These are phyloP conservation scores for Phaeomoniella chlamydospora DNA, from an alignment of 2,329 filamentous ascomycete species.

Conservation along the genomic window DNA sequence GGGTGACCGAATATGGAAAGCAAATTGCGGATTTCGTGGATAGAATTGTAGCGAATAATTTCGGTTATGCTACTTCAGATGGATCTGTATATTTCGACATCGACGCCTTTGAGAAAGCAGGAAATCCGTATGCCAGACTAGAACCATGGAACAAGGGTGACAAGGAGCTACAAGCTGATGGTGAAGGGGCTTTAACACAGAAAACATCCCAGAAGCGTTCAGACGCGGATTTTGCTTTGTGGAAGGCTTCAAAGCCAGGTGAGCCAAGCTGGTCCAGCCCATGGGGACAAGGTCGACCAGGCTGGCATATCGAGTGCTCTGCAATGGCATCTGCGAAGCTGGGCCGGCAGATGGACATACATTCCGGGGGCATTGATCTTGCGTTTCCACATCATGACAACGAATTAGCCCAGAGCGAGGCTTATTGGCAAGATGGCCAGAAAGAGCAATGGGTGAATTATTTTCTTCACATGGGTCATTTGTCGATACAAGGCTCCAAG, in stretches of 20 bases:
- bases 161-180: conserved; percentile 70
- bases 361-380: conserved; percentile 83
- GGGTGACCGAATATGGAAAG: conserved; percentile 84
- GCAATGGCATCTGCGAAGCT: conserved; percentile 89
- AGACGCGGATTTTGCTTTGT: conserved; percentile 76
- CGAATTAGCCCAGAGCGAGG: conserved; percentile 78
- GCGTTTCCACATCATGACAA: conserved; percentile 89
- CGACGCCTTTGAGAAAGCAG: conserved; percentile 64
- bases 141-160: conserved; percentile 77
- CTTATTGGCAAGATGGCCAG: conserved; percentile 48
- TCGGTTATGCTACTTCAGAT: conserved; percentile 60
- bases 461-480: conserved; percentile 88
- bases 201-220: conserved; percentile 54
- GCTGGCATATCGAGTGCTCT: conserved; percentile 96
- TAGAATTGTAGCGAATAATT: conserved; percentile 69
- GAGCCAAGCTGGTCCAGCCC: conserved; percentile 81
- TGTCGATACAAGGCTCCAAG: conserved; percentile 78
- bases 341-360: conserved; percentile 75
- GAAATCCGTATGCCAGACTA: conserved; percentile 73
- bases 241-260: conserved; percentile 84
- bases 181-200: conserved; percentile 64
- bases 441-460: conserved; percentile 78
- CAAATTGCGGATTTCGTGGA: conserved; percentile 80
- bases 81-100: conserved; percentile 95
- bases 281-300: conserved; percentile 78